A percentile compares a stretch with the other conserved stretches of the same genome.
These are phyloP conservation scores for Gossypium sturtianum DNA, from an alignment of 345 rosid species.

Conservation along the genomic window DNA sequence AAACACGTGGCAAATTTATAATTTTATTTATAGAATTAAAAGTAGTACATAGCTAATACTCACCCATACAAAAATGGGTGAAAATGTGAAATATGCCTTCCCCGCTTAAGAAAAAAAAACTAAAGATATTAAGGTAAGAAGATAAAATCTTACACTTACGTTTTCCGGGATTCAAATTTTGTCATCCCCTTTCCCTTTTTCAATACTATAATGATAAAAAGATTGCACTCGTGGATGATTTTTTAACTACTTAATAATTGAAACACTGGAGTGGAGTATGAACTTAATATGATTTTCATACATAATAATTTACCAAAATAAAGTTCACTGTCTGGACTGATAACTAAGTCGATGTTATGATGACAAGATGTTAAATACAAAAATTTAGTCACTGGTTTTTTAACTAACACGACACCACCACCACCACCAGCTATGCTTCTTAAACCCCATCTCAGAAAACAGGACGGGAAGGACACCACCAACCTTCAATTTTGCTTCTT, in stretches of 20 bases:
- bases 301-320: not conserved
- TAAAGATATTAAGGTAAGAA: no score
- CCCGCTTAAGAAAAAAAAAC: no score
- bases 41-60: no score
- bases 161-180: no score
- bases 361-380: slow-evolving; percentile 6
- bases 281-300: not conserved
- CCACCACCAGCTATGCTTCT: not conserved
- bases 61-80: no score
- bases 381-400: not conserved
- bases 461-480: not conserved
- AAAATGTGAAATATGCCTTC: no score
- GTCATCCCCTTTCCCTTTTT: no score
- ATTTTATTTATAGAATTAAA: no score
- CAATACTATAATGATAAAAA: no score
- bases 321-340: not conserved
- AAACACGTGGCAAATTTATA: no score
- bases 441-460: not conserved
- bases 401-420: not conserved
- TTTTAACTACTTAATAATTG: not conserved
- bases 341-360: not conserved
- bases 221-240: not conserved
- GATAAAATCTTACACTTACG: no score
- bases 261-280: not conserved
- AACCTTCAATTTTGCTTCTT: slow-evolving; percentile 18